Base-by-base conservation (phyloP, 768 basidiomycete species). In the Mycena albidolilacea region DNA sequence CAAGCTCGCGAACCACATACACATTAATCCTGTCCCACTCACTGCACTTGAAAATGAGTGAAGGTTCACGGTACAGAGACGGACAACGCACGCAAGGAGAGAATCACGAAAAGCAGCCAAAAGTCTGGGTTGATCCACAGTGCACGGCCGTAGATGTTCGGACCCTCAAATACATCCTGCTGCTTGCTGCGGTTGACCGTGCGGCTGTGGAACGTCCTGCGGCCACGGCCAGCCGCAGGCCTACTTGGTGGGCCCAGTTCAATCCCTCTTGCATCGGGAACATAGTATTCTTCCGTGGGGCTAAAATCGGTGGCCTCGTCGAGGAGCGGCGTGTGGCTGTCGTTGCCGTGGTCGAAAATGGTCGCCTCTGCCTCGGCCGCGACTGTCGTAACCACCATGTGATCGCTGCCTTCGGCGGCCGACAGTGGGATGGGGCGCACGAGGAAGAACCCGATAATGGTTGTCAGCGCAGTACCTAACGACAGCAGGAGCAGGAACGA, bases 1-100 rank as follows among this genome's bases (percentile, higher is more conserved):
- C 30, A 52, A 55, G 8, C 38, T 23, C 23, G n/a, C 37, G 39
- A 30, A 4, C 30, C 9, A 74, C 90, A 57, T 76, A 92, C 91
- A 95, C 91, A 93, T 94, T 48, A 95, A 69, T 4, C 94, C 93
- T 11, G 90, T 92, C 11, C 94, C 94, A 67, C 90, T 89, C 75
- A 94, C 92, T 92, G 69, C 30, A 30, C 4, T 21, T 3, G 0
- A 50, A 21, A 5, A 23, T 37, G 59, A 69, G 55, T 15, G 11
- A 69, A 30, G 38, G 54, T 50, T 57, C 62, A 44, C 30, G 23
- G 63, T 5, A 37, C 10, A n/a, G 38, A 39, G n/a, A 65, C 41
- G 37, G 64, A n/a, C 21, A 30, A 85, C 91, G 70, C 77, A 93
- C 92, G 81, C 37, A 93, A 81, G 0, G 87, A 85, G 43, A 91